These are phyloP conservation scores for Podospora bellae-mahoneyi DNA, from an alignment of 495 filamentous ascomycete species.

Conservation along the genomic window DNA sequence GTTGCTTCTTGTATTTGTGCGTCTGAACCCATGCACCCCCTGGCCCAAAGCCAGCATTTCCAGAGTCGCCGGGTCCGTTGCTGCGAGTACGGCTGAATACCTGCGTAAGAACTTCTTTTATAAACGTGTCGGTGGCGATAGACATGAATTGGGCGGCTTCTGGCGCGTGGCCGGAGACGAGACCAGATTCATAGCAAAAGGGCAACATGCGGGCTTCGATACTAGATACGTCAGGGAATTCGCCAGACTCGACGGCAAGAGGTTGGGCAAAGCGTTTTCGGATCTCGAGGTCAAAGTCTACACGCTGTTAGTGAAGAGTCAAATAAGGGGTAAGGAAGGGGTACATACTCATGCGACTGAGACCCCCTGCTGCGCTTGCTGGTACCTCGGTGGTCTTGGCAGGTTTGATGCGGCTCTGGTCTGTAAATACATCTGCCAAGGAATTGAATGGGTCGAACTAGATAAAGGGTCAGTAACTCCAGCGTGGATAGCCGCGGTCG, in stretches of 20 bases:
- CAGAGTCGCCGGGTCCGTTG: slow-evolving; percentile 65
- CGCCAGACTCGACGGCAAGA: slow-evolving; percentile 81
- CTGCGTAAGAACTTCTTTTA: slow-evolving; percentile 80
- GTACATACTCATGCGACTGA: slow-evolving; percentile 82
- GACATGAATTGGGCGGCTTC: slow-evolving; percentile 83
- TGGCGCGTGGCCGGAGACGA: slow-evolving; percentile 65
- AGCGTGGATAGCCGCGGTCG: slow-evolving; percentile 16
- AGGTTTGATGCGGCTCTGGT: slow-evolving; percentile 67
- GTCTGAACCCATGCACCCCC: slow-evolving; percentile 72
- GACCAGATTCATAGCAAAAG: slow-evolving; percentile 89
- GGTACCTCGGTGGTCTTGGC: slow-evolving; percentile 68
- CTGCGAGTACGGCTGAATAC: slow-evolving; percentile 74
- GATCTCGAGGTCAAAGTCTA: slow-evolving; percentile 89
- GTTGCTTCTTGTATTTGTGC: slow-evolving; percentile 66
- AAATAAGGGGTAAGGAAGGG: background rate
- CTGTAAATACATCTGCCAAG: slow-evolving; percentile 59
- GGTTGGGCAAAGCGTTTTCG: slow-evolving; percentile 87
- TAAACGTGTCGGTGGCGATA: slow-evolving; percentile 83
- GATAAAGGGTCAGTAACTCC: background rate
- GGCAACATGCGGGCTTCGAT: slow-evolving; percentile 86
- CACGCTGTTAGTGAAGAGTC: slow-evolving; percentile 9
- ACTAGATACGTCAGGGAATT: slow-evolving; percentile 80
- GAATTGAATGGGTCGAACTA: slow-evolving; percentile 66
- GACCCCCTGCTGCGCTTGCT: slow-evolving; percentile 70
- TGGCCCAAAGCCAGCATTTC: slow-evolving; percentile 56